Evolutionary conservation across 2,329 filamentous ascomycete species (phyloP).

Genomic region (Diplodia mutila): DNA sequence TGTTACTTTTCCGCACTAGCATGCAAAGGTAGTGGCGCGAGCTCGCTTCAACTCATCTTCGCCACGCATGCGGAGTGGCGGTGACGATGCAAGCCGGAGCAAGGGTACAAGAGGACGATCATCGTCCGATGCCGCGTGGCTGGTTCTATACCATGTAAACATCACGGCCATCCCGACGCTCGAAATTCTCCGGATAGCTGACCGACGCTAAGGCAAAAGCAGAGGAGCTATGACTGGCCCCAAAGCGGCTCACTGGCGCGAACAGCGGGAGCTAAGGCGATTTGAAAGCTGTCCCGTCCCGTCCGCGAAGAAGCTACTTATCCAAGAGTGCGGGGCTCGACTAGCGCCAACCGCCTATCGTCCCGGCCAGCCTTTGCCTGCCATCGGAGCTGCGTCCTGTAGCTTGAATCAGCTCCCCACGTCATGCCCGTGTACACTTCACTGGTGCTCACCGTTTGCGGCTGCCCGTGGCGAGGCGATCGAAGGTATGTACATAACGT

Average conservation of each 20-base stretch:
- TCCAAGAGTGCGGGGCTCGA: neutral
- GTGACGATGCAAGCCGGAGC: no score
- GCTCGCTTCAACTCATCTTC: neutral
- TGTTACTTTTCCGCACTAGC: neutral
- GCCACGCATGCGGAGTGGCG: no score
- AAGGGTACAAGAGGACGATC: no score
- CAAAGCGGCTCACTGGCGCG: conserved; percentile 4
- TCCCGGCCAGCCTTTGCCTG: neutral
- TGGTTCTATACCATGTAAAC: neutral
- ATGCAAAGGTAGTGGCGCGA: neutral
- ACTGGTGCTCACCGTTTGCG: no score
- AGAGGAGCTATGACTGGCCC: neutral
- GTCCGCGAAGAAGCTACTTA: neutral
- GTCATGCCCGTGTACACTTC: neutral
- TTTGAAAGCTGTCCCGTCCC: neutral
- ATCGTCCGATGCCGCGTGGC: no score
- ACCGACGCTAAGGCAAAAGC: neutral
- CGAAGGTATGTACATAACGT: neutral
- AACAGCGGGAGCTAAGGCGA: conserved; percentile 3
- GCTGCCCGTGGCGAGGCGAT: neutral
- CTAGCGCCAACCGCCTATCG: no score
- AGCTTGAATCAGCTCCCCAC: neutral
- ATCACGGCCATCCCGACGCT: neutral
- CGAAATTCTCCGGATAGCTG: neutral
- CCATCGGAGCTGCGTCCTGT: neutral